Conservation (phyloP, 2,329 filamentous ascomycete genomes). For the Colletotrichum gloeosporioides region DNA sequence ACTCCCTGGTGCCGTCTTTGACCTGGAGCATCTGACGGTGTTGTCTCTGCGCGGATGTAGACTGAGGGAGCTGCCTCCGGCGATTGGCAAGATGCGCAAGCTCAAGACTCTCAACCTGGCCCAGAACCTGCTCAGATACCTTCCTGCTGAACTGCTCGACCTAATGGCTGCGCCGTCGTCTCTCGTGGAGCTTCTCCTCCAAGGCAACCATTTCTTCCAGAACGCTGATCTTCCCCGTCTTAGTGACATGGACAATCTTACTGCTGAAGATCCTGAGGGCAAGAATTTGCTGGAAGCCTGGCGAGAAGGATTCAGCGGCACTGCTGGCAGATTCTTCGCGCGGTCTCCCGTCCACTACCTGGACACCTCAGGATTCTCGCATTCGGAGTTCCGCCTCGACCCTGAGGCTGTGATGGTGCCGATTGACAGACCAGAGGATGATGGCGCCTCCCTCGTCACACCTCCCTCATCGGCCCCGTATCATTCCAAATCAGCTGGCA, state of each 20-base stretch:
- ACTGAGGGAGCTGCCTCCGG: slow-evolving; percentile 64
- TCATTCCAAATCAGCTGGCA: slow-evolving; percentile 18
- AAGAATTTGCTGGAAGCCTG: not conserved
- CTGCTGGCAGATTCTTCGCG: slow-evolving; percentile 22
- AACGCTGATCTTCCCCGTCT: slow-evolving; percentile 8
- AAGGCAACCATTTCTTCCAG: slow-evolving; percentile 68
- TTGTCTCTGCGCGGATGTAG: slow-evolving; percentile 71
- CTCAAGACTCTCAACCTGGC: slow-evolving; percentile 70
- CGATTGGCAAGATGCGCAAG: slow-evolving; percentile 62
- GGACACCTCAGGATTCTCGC: slow-evolving; percentile 24
- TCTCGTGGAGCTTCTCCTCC: slow-evolving; percentile 58
- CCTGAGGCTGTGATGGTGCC: slow-evolving; percentile 11
- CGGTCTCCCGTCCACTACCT: slow-evolving; percentile 34
- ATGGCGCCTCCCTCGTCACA: slow-evolving; percentile 9
- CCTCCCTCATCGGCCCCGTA: slow-evolving; percentile 19
- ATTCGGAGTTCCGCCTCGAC: slow-evolving; percentile 28
- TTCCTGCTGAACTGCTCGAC: slow-evolving; percentile 68
- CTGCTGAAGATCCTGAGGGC: slow-evolving; percentile 27
- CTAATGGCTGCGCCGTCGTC: slow-evolving; percentile 52
- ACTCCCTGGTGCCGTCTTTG: slow-evolving; percentile 66
- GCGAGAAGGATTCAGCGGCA: slow-evolving; percentile 14
- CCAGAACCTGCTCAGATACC: slow-evolving; percentile 63
- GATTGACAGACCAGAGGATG: not conserved
- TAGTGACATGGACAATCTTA: not conserved
- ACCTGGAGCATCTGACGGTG: slow-evolving; percentile 65